phyloP scores from a whole-genome alignment of 495 filamentous ascomycete genomes.

The Penicillium herquei region DNA sequence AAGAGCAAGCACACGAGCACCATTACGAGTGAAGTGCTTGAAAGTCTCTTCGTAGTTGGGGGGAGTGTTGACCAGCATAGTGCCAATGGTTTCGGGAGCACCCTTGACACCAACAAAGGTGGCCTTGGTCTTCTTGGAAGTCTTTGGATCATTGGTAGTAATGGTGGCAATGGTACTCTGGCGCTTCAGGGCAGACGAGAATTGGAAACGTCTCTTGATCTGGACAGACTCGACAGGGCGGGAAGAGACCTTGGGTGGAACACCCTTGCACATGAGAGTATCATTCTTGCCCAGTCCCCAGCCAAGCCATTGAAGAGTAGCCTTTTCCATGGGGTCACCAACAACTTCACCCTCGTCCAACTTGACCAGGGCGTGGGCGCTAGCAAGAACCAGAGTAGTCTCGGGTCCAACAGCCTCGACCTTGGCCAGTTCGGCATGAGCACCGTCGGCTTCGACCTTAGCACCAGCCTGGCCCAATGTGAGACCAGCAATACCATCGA shows the following conservation, averaged over 20 bases:
- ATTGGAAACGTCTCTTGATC: constrained; percentile 95
- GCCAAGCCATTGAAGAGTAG: constrained; percentile 81
- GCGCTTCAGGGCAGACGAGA: constrained; percentile 93
- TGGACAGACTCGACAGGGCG: constrained; percentile 67
- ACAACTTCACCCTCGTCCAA: constrained; percentile 97
- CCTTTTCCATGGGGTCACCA: constrained; percentile 98
- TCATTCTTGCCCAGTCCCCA: constrained; percentile 91
- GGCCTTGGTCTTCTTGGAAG: constrained; percentile 67
- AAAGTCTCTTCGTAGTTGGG: constrained; percentile 95
- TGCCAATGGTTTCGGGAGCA: constrained; percentile 92
- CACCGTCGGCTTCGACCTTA: constrained; percentile 73
- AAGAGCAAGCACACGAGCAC: constrained; percentile 88
- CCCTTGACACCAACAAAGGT: constrained; percentile 96
- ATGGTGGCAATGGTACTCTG: constrained; percentile 92
- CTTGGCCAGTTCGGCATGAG: constrained; percentile 69
- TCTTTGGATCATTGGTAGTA: constrained; percentile 60
- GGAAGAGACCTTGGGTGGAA: constrained; percentile 44
- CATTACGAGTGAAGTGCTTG: constrained; percentile 95
- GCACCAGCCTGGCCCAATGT: constrained; percentile 63
- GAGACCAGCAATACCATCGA: constrained; percentile 94
- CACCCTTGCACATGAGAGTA: constrained; percentile 55
- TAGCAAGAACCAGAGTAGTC: constrained; percentile 91
- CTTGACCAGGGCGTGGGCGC: constrained; percentile 92
- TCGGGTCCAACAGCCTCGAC: constrained; percentile 65
- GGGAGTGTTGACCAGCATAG: constrained; percentile 82